A percentile compares a stretch with the other conserved stretches of the same genome.
Evolutionary conservation across 208 protist species (phyloP).

Genomic region (Balamuthia mandrillaris): DNA sequence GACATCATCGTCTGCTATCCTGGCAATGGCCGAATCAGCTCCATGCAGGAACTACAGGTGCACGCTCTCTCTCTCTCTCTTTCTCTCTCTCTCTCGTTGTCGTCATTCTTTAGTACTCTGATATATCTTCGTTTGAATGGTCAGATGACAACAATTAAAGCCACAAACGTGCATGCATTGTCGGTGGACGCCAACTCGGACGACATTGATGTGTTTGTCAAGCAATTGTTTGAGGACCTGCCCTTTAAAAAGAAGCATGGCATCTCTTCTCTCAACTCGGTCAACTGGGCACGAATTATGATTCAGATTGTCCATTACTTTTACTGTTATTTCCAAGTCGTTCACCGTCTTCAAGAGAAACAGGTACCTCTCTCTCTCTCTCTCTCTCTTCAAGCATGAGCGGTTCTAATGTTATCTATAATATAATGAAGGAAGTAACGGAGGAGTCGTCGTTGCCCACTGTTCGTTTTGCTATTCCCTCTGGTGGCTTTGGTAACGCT

Average conservation of each 20-base stretch:
- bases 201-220: conserved; percentile 49
- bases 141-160: conserved; percentile 74
- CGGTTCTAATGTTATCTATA: not conserved
- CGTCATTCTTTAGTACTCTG: not conserved
- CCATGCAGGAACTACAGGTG: too few relatives aligned
- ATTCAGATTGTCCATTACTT: conserved; percentile 94
- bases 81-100: too few relatives aligned
- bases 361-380: too few relatives aligned
- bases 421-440: not conserved
- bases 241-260: conserved; percentile 71
- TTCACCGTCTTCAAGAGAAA: too few relatives aligned
- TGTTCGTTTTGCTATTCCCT: conserved; percentile 86
- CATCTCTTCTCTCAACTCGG: conserved; percentile 90
- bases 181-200: conserved; percentile 65
- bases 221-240: conserved; percentile 78
- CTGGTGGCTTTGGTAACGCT: conserved; percentile 94
- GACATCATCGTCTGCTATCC: conserved; percentile 49
- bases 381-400: too few relatives aligned
- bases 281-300: conserved; percentile 94
- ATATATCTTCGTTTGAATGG: not conserved
- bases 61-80: too few relatives aligned
- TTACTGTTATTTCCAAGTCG: conserved; percentile 82
- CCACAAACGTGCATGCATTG: conserved; percentile 69
- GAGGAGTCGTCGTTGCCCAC: not conserved
- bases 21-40: not conserved